phyloP scores from a whole-genome alignment of 2,329 filamentous ascomycete genomes.

The Tympanopsis confertula region DNA sequence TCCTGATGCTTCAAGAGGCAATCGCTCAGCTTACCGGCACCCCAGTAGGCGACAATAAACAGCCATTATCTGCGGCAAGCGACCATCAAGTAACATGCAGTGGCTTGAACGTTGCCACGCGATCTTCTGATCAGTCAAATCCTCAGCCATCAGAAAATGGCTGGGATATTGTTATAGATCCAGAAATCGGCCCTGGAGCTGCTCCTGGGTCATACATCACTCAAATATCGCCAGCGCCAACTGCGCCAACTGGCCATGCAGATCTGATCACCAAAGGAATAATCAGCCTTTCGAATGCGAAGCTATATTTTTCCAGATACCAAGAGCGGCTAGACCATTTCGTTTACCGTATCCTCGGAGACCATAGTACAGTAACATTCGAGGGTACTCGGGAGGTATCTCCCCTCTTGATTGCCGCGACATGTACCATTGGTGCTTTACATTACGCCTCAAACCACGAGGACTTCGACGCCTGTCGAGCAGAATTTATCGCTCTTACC shows the following conservation, averaged over 20 bases:
- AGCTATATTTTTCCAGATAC: constrained; percentile 15
- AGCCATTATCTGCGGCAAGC: constrained; percentile 6
- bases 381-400: constrained; percentile 14
- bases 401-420: constrained; percentile 16
- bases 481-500: too few relatives aligned
- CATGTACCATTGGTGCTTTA: constrained; percentile 18
- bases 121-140: too few relatives aligned
- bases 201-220: constrained; percentile 11
- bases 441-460: constrained; percentile 5
- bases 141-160: too few relatives aligned
- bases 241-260: constrained; percentile 3
- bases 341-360: constrained; percentile 16
- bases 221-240: not conserved
- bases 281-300: constrained; percentile 12
- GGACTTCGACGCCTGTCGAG: constrained; percentile 4
- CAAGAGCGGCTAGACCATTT: constrained; percentile 17
- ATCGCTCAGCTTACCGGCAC: constrained; percentile 16
- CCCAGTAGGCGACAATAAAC: too few relatives aligned
- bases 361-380: constrained; percentile 11
- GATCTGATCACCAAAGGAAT: constrained; percentile 14
- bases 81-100: constrained; percentile 3
- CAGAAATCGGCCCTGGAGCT: constrained; percentile 3
- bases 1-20: constrained; percentile 20
- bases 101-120: not conserved
- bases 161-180: too few relatives aligned